Base-by-base conservation (phyloP, 306 rosid genomes). In the Ormosia emarginata region DNA sequence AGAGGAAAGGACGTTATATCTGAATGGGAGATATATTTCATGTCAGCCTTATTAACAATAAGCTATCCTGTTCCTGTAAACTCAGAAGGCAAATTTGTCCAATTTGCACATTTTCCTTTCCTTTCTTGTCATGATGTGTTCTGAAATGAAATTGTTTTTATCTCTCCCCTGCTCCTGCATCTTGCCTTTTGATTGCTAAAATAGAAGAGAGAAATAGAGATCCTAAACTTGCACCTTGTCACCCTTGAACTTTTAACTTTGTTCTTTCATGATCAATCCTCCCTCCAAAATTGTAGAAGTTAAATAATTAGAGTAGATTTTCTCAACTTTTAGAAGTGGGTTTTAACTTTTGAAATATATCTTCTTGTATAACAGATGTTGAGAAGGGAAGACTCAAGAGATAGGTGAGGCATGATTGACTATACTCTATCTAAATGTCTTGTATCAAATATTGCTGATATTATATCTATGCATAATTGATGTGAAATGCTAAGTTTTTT, bases 131-230 rank as follows among this genome's bases (percentile, higher is more conserved):
- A 36, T 44, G 78, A 34, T 61, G 63, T 67, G 65, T 81, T 77
- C 80, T 46, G 12, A 15, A 53, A 12, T 40, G 56, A n/a, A 82
- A 65, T 63, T 78, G 75, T 71, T 73, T 55, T 17, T 3, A 24
- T 24, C n/a, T 39, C 37, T 39, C 34, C 34, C 40, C 4, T 1
- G 57, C 52, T 17, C 30, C 50, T 8, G 15, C 56, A 43, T 37
- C 61, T 41, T 74, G 34, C 70, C 52, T 41, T 78, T 73, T 52
- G 59, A 74, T 86, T 72, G 75, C 59, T 78, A 24, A 64, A 73
- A 52, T 72, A 39, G 30, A 67, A 17, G 34, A 40, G 36, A 14
- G 62, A 56, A 61, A 62, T 41, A 6, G 18, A 61, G 24, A 71
- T 77, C 53, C 66, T 57, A 66, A 41, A 30, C 56, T 36, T 36